Percentiles rank a stretch among this genome's conserved stretches.
These are phyloP conservation scores for Mycena alexandri DNA, from an alignment of 768 basidiomycete genomes.

Conservation along the genomic window DNA sequence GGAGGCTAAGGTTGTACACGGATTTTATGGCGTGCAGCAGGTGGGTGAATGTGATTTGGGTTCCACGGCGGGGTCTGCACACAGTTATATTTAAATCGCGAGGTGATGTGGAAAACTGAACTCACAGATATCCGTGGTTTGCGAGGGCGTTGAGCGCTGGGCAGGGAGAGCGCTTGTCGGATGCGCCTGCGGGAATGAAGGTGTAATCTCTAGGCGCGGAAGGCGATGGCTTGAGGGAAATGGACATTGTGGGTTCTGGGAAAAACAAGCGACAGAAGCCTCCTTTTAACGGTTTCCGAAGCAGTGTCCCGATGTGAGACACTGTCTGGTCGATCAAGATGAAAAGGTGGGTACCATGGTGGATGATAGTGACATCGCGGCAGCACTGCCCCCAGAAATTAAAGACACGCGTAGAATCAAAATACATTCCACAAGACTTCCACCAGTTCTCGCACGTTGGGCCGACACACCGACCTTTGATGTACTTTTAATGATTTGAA, in stretches of 20 bases:
- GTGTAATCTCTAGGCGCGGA: conserved; percentile 28
- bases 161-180: conserved; percentile 60
- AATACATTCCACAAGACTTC: too few relatives aligned
- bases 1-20: conserved; percentile 74
- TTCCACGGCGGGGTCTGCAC: conserved; percentile 65
- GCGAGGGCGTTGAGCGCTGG: conserved; percentile 69
- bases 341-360: not conserved
- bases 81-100: not conserved
- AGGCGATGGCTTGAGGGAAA: not conserved
- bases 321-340: not conserved
- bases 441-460: too few relatives aligned
- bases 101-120: not conserved
- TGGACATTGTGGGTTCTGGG: conserved; percentile 16
- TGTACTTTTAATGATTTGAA: too few relatives aligned
- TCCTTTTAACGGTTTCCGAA: conserved; percentile 4
- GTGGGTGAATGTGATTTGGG: conserved; percentile 59
- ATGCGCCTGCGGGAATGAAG: conserved; percentile 43
- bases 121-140: conserved; percentile 69
- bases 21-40: conserved; percentile 62
- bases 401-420: not conserved
- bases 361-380: not conserved
- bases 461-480: too few relatives aligned
- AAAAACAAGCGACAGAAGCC: not conserved
- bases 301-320: too few relatives aligned
- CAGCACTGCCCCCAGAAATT: not conserved